Percentiles rank a stretch among this genome's conserved stretches.
phyloP scores from a whole-genome alignment of 2,329 filamentous ascomycete species.

The Diaporthe nobilis region DNA sequence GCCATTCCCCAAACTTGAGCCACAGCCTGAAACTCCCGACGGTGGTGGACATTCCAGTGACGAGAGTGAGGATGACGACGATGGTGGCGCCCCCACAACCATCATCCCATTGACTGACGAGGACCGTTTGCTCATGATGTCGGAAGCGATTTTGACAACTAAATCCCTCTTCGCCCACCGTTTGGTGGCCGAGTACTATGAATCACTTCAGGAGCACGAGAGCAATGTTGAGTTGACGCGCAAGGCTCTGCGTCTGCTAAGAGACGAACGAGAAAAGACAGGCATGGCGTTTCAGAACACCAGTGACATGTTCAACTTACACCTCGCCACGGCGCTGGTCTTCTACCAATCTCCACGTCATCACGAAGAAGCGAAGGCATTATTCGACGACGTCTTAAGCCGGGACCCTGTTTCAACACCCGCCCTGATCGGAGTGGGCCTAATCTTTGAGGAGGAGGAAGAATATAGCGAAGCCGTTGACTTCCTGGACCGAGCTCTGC shows the following conservation, averaged over 20 bases:
- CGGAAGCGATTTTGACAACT: conserved; percentile 75
- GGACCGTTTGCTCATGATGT: conserved; percentile 86
- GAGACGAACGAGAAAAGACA: conserved; percentile 73
- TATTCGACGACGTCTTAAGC: conserved; percentile 86
- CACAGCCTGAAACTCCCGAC: conserved; percentile 45
- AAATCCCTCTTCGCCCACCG: conserved; percentile 87
- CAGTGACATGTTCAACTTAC: conserved; percentile 80
- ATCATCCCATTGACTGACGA: conserved; percentile 77
- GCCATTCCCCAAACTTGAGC: conserved; percentile 73
- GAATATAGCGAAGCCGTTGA: conserved; percentile 86
- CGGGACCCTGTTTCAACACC: conserved; percentile 82
- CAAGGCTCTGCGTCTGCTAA: conserved; percentile 75
- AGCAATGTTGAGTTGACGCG: conserved; percentile 84
- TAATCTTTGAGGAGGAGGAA: conserved; percentile 94
- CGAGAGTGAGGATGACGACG: conserved; percentile 72
- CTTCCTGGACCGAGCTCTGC: conserved; percentile 82
- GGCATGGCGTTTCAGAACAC: conserved; percentile 79
- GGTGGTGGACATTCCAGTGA: conserved; percentile 59
- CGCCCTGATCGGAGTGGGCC: conserved; percentile 88
- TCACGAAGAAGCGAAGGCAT: conserved; percentile 86
- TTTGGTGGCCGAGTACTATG: conserved; percentile 85
- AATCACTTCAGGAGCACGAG: conserved; percentile 88
- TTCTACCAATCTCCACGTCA: conserved; percentile 92
- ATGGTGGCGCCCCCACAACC: conserved; percentile 67
- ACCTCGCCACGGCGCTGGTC: conserved; percentile 88